Percentiles rank a stretch among this genome's conserved stretches.
Evolutionary conservation across 352 stramenopile genomes (phyloP).

Genomic region (Phytopythium ostracodes): DNA sequence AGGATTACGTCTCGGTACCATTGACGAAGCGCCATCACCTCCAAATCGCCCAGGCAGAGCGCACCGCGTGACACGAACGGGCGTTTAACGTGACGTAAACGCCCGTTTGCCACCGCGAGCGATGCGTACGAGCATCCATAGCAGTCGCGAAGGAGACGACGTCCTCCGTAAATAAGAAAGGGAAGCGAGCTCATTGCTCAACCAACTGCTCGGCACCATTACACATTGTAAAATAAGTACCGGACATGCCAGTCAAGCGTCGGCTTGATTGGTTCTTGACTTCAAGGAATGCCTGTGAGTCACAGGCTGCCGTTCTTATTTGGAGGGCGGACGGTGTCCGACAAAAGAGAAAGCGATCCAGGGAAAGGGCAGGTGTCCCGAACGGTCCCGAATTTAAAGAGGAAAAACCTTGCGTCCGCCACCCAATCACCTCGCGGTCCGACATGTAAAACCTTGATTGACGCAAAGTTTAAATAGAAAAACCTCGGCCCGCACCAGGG

Average conservation of each 20-base stretch:
- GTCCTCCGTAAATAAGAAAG: too few species aligned
- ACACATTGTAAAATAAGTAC: too few species aligned
- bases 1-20: not conserved
- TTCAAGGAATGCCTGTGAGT: not conserved
- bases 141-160: too few species aligned
- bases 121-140: too few species aligned
- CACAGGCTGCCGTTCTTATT: not conserved
- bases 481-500: not conserved
- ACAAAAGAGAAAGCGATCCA: not conserved
- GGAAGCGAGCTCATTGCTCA: too few species aligned
- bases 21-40: not conserved
- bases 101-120: not conserved
- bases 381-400: not conserved
- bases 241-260: too few species aligned
- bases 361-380: not conserved
- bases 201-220: too few species aligned
- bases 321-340: not conserved
- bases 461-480: not conserved
- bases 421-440: not conserved
- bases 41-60: not conserved
- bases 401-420: not conserved
- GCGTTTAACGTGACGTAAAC: not conserved
- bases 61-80: not conserved
- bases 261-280: too few species aligned
- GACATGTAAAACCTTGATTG: not conserved